Evolutionary conservation across 2,329 filamentous ascomycete genomes (phyloP).

Genomic region (Lanzia echinophila): DNA sequence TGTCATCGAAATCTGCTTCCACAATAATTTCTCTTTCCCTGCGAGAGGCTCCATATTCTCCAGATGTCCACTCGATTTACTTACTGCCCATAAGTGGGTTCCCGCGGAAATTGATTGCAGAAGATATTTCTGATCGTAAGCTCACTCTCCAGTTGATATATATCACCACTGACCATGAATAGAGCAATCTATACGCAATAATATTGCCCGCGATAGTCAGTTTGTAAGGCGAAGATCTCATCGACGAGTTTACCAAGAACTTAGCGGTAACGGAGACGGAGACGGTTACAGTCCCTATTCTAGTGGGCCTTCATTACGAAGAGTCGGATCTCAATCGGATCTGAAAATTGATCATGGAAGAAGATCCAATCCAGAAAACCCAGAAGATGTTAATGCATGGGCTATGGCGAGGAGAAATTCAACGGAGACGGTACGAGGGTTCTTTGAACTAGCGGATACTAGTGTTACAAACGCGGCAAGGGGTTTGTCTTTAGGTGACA

Average conservation of each 20-base stretch:
- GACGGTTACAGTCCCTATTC: background rate
- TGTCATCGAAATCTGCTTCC: background rate
- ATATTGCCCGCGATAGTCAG: background rate
- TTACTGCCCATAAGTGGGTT: slow-evolving; percentile 3
- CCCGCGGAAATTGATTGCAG: background rate
- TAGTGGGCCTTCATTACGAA: background rate
- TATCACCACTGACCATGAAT: background rate
- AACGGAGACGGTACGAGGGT: background rate
- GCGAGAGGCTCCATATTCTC: background rate
- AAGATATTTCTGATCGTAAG: background rate
- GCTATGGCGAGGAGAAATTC: background rate
- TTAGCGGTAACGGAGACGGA: background rate
- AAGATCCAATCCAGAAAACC: background rate
- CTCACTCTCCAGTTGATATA: background rate
- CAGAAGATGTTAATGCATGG: slow-evolving; percentile 3
- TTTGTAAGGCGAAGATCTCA: background rate
- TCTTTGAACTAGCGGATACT: slow-evolving; percentile 8
- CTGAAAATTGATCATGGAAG: background rate
- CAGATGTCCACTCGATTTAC: background rate
- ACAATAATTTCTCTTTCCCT: background rate
- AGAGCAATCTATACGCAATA: background rate
- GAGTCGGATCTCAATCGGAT: background rate
- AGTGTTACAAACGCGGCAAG: background rate
- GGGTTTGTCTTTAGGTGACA: too few species aligned
- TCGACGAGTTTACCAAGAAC: background rate